Base-by-base conservation (phyloP, 345 rosid species). In the Sonneratia alba region DNA sequence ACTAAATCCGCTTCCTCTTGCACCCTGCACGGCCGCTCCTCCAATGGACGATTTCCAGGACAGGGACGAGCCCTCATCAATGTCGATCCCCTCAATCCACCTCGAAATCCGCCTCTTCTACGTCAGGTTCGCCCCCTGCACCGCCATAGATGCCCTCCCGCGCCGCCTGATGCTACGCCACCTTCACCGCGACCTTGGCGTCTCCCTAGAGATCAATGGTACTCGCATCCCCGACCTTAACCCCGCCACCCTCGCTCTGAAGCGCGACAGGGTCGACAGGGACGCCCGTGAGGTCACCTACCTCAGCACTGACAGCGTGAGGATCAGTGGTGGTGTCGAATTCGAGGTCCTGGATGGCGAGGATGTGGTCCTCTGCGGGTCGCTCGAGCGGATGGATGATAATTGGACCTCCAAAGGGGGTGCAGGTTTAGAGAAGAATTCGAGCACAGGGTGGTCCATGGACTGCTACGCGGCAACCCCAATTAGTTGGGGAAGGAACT, bases 201-300 rank as follows among this genome's bases (percentile, higher is more conserved):
- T 94, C 69, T 78, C 89, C 72, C 68, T 91, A 62, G 97, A 91
- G 81, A 85, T 91, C 14, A 91, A 94, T 74, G 96, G 97, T 38
- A 83, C 75, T 73, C 81, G 93, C 69, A 75, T 79, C 74, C 78
- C 87, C 62, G 79, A 86, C 72, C 79, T 80, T 72, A 82, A 88
- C 0, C 96, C 89, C 76, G 91, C 84, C 18, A 75, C 81, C 32
- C 83, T 90, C 7, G 79, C 89, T 55, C 89, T 94, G 15, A 86
- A 94, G 75, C 86, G 96, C 71, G 96, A 94, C 75, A 78, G 96
- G n/a, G 79, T 85, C 37, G 97, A 91, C 72, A 91, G 83, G 81
- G 86, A 80, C 81, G 85, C 88, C 0, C 92, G 86, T 70, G 96
- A 88, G 77, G 96, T 85, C 74, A 94, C 89, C 49, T 94, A 82